These are phyloP conservation scores for Pleurotus salmoneostramineus DNA, from an alignment of 768 basidiomycete species.

Conservation along the genomic window DNA sequence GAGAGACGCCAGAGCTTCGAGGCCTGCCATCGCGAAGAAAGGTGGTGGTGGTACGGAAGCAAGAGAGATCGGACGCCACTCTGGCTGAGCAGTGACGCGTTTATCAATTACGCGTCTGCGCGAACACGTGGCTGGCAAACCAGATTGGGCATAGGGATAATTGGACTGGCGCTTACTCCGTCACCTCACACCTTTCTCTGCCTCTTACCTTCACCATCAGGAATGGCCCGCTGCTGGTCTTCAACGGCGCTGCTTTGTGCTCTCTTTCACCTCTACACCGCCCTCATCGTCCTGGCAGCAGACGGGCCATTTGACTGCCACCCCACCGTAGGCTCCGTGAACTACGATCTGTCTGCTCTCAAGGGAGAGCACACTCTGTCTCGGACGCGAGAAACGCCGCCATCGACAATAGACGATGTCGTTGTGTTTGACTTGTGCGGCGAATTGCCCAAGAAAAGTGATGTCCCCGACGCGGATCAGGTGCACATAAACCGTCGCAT, in stretches of 20 bases:
- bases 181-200: no score
- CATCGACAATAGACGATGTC: conserved; percentile 55
- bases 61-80: background rate
- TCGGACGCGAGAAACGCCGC: conserved; percentile 56
- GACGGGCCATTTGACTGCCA: conserved; percentile 51
- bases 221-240: conserved; percentile 7
- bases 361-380: conserved; percentile 45
- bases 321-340: conserved; percentile 32
- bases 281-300: conserved; percentile 23
- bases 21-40: conserved; percentile 46
- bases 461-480: conserved; percentile 58
- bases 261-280: conserved; percentile 10
- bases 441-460: conserved; percentile 45
- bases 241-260: conserved; percentile 9
- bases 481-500: conserved; percentile 33
- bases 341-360: conserved; percentile 60
- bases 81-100: background rate
- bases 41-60: conserved; percentile 2
- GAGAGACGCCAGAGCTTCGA: conserved; percentile 46
- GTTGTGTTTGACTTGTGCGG: conserved; percentile 68
- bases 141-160: background rate
- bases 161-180: background rate
- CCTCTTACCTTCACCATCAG: background rate
- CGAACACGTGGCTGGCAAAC: background rate
- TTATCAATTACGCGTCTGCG: conserved; percentile 1